These are phyloP conservation scores for Talaromyces verruculosus DNA, from an alignment of 2,329 filamentous ascomycete genomes.

Conservation along the genomic window DNA sequence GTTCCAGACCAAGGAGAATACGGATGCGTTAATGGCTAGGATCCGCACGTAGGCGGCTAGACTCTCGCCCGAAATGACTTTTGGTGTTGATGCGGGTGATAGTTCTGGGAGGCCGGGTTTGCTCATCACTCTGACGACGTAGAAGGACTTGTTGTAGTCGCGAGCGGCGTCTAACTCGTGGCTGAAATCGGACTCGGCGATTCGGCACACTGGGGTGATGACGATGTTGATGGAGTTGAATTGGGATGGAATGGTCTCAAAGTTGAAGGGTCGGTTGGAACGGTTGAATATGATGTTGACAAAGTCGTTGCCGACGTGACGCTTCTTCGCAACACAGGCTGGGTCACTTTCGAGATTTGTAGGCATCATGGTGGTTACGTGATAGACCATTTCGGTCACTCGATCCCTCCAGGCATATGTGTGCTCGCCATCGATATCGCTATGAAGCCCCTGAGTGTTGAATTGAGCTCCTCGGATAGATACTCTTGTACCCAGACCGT, in stretches of 20 bases:
- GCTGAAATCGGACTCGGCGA: constrained; percentile 41
- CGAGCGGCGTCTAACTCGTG: constrained; percentile 23
- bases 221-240: constrained; percentile 98
- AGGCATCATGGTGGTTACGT: constrained; percentile 96
- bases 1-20: constrained; percentile 90
- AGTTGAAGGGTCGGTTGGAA: constrained; percentile 82
- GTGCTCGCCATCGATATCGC: constrained; percentile 78
- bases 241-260: constrained; percentile 88
- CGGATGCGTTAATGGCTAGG: constrained; percentile 86
- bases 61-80: constrained; percentile 80
- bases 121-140: constrained; percentile 85
- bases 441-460: constrained; percentile 89
- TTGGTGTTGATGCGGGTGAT: constrained; percentile 82
- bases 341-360: constrained; percentile 76
- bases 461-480: constrained; percentile 79
- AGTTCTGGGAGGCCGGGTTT: constrained; percentile 88
- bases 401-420: constrained; percentile 94
- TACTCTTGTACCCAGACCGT: constrained; percentile 77
- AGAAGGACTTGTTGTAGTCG: constrained; percentile 59
- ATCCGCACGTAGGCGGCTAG: constrained; percentile 84
- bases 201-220: constrained; percentile 71
- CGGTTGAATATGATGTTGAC: constrained; percentile 99
- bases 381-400: constrained; percentile 92
- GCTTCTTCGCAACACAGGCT: constrained; percentile 79
- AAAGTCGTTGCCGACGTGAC: constrained; percentile 94